These are phyloP conservation scores for Colletotrichum godetiae DNA, from an alignment of 2,329 filamentous ascomycete species.

Conservation along the genomic window DNA sequence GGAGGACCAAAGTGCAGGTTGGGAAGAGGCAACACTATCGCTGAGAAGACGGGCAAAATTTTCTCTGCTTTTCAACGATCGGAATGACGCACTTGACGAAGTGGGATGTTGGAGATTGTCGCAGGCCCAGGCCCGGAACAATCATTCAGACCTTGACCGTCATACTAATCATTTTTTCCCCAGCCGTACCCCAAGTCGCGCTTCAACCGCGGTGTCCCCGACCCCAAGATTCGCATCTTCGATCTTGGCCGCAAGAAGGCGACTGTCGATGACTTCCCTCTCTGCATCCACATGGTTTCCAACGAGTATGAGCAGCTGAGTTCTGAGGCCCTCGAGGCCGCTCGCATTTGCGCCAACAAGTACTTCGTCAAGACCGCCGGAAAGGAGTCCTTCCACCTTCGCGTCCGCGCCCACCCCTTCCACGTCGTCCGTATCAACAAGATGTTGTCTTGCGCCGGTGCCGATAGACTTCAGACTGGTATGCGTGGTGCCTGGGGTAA, in stretches of 20 bases:
- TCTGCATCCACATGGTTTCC: slow-evolving; percentile 98
- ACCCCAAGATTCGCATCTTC: slow-evolving; percentile 94
- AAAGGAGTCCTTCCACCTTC: slow-evolving; percentile 81
- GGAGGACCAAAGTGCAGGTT: neutral
- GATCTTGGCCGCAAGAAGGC: slow-evolving; percentile 99
- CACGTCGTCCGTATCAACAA: slow-evolving; percentile 99
- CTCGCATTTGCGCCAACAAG: slow-evolving; percentile 99
- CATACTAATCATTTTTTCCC: neutral
- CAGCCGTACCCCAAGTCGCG: slow-evolving; percentile 99
- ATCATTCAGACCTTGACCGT: neutral
- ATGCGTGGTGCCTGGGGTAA: slow-evolving; percentile 99
- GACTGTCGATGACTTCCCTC: slow-evolving; percentile 99
- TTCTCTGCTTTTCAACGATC: neutral
- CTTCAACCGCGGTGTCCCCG: slow-evolving; percentile 99
- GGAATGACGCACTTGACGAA: neutral
- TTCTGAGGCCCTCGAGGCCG: slow-evolving; percentile 98
- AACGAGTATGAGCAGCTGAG: slow-evolving; percentile 99
- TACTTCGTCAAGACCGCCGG: slow-evolving; percentile 79
- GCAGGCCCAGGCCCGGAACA: neutral
- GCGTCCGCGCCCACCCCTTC: slow-evolving; percentile 94
- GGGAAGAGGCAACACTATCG: neutral
- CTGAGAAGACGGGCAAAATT: neutral
- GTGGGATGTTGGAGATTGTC: neutral
- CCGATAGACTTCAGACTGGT: slow-evolving; percentile 99
- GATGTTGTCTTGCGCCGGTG: slow-evolving; percentile 99